A percentile compares a stretch with the other conserved stretches of the same genome.
Conservation (phyloP, 805 yeast genomes). For the Candida ascalaphidarum region DNA sequence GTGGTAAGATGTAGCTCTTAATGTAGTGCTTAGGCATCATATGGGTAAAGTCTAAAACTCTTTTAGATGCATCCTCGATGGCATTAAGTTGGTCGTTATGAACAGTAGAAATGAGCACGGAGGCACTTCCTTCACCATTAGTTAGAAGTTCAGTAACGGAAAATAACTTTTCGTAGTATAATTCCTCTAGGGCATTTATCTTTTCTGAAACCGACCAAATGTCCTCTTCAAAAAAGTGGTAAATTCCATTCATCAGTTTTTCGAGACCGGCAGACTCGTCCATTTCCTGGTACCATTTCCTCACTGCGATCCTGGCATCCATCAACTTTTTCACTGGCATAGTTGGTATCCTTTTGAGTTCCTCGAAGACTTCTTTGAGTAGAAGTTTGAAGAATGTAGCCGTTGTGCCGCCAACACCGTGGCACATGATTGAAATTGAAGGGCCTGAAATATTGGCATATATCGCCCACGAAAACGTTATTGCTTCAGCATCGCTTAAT, state of each 20-base stretch:
- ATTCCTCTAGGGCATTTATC: conserved; percentile 46
- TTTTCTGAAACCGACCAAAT: conserved; percentile 50
- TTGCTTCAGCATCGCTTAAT: conserved; percentile 46
- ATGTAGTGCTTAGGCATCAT: no score
- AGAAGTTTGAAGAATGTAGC: conserved; percentile 23
- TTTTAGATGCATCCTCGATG: no score
- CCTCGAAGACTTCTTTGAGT: conserved; percentile 15
- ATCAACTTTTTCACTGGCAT: conserved; percentile 26
- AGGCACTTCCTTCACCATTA: no score
- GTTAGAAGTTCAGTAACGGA: no score
- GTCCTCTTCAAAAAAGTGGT: conserved; percentile 47
- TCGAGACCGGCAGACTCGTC: conserved; percentile 36
- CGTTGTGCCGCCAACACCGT: conserved; percentile 43
- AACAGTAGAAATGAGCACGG: no score
- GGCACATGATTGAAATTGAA: conserved; percentile 41
- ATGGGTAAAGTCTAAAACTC: no score
- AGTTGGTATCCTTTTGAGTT: conserved; percentile 4
- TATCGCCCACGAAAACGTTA: conserved; percentile 51
- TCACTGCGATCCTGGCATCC: conserved; percentile 37
- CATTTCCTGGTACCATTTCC: conserved; percentile 40
- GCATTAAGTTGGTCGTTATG: no score
- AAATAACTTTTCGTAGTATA: no score
- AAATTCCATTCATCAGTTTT: conserved; percentile 40
- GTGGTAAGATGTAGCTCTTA: conserved; percentile 20
- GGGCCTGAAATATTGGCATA: conserved; percentile 48